Evolutionary conservation across 495 filamentous ascomycete genomes (phyloP), one percentile per base, ranked within the genome.

Genomic region (Penicillium dipodomyicola): DNA sequence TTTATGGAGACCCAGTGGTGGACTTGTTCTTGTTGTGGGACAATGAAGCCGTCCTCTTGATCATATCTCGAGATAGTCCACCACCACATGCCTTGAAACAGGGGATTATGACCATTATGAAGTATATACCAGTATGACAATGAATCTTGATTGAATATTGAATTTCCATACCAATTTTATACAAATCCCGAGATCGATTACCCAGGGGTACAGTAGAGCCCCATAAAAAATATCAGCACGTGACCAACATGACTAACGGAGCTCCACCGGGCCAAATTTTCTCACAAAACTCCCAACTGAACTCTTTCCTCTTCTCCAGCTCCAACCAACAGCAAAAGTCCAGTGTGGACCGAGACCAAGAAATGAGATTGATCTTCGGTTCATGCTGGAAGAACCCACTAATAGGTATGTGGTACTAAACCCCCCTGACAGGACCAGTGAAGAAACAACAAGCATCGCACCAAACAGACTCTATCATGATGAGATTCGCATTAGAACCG

Each of bases 1-100:
- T 78, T 80, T 40, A 88, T 89, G 79, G 84, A 90, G 53, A 75
- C 73, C 22, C 80, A 87, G 56, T 92, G 87, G 88, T 90, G 87
- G 88, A 88, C 87, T n/a, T 91, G 88, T 56, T 81, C 83, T 3
- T 64, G 67, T 11, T 92, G 88, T 64, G 86, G 87, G 14, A 77
- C 65, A 19, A 82, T 92, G 81, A 91, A 91, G 73, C 67, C 73
- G 39, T 78, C 67, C 22, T 86, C 83, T 9, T 84, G 49, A 72
- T 15, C 10, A 7, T 6, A 6, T 15, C 30, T 15, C 25, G 17
- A 22, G 29, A 23, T 20, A 2, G 17, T 30, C n/a, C 4, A 41
- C 23, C 15, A 25, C 19, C 17, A 30, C 7, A 15, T 25, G 10
- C 33, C 1, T 11, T 20, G 4, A 6, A 6, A 48, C 15, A 42